phyloP scores from a whole-genome alignment of 2,329 filamentous ascomycete genomes.

The Lomentospora prolificans region DNA sequence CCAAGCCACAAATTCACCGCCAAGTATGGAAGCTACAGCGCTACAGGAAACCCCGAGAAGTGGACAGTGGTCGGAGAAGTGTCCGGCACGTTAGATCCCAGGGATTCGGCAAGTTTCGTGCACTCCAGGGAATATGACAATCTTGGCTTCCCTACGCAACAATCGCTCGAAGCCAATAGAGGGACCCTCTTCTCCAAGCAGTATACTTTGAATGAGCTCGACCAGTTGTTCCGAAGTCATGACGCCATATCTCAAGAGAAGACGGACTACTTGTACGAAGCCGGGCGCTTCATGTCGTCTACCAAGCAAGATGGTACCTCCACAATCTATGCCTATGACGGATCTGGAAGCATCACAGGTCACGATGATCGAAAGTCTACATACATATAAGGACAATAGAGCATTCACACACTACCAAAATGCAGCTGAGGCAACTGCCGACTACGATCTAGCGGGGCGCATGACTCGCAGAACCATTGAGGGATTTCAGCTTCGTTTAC shows the following conservation, averaged over 20 bases:
- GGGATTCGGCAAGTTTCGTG: background rate
- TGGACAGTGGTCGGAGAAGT: background rate
- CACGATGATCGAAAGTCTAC: background rate
- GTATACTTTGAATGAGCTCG: background rate
- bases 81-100: background rate
- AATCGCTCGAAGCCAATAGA: background rate
- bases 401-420: background rate
- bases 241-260: background rate
- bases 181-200: background rate
- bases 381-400: background rate
- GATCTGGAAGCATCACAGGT: background rate
- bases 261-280: background rate
- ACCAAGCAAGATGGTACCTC: background rate
- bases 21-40: background rate
- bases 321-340: background rate
- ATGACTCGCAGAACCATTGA: background rate
- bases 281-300: background rate
- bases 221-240: background rate
- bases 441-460: background rate
- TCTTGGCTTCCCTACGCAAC: background rate
- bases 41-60: background rate
- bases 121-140: background rate
- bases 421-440: background rate
- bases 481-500: background rate
- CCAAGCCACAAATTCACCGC: background rate